Evolutionary conservation across 345 rosid species (phyloP).

Genomic region (Toxicodendron radicans): DNA sequence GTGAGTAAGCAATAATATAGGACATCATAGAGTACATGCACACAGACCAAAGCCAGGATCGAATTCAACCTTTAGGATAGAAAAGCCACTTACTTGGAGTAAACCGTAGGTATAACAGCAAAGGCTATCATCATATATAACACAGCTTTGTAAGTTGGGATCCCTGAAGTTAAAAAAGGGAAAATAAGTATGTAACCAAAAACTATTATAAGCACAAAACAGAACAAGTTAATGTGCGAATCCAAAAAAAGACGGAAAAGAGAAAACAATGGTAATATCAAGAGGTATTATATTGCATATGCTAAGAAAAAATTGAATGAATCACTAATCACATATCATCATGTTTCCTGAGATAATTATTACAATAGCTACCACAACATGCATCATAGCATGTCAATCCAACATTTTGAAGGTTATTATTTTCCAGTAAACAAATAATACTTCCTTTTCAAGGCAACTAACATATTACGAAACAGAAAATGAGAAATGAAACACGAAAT

Average conservation of each 20-base stretch:
- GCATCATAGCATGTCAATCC: not conserved
- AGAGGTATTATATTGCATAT: not conserved
- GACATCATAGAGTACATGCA: not conserved
- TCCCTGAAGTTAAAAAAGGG: constrained; percentile 44
- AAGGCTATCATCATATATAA: constrained; percentile 60
- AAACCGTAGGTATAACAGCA: constrained; percentile 83
- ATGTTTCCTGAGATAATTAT: not conserved
- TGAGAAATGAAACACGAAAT: not conserved
- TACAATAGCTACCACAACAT: not conserved
- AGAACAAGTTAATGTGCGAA: not conserved
- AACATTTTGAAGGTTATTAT: not conserved
- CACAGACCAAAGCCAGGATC: not conserved
- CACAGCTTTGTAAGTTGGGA: constrained; percentile 55
- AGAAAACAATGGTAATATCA: not conserved
- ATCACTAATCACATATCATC: not conserved
- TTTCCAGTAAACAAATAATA: not conserved
- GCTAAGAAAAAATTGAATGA: not conserved
- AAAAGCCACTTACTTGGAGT: constrained; percentile 65
- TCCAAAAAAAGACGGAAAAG: not conserved
- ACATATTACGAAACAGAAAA: not conserved
- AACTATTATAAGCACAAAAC: not conserved
- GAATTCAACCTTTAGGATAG: not conserved
- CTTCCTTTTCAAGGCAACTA: not conserved
- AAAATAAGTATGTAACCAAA: not conserved
- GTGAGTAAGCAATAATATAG: not conserved